Evolutionary conservation across 441 rosid species (phyloP).

Genomic region (Populus trichocarpa): DNA sequence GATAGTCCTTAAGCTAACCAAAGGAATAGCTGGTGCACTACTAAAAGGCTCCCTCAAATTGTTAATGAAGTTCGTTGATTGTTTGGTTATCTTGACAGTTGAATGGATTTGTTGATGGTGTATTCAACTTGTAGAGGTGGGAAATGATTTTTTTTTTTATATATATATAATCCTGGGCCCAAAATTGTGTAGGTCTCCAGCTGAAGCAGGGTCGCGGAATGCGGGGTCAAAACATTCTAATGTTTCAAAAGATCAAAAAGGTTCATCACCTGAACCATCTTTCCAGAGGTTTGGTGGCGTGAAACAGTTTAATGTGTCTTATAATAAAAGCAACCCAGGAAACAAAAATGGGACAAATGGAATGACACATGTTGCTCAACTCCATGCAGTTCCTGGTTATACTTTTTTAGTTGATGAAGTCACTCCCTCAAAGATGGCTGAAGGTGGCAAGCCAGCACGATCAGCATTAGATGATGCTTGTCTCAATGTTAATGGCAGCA

Average conservation of each 20-base stretch:
- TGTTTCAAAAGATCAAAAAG: conserved; percentile 26
- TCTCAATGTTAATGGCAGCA: conserved; percentile 18
- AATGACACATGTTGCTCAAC: conserved; percentile 40
- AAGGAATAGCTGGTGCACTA: not conserved
- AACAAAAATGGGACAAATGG: conserved; percentile 39
- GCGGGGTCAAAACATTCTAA: conserved; percentile 20
- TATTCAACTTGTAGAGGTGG: not conserved
- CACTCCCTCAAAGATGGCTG: conserved; percentile 19
- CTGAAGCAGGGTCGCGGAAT: conserved; percentile 27
- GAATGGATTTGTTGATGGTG: not conserved
- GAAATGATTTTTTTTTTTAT: not conserved
- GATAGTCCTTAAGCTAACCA: not conserved
- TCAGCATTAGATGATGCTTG: conserved; percentile 23
- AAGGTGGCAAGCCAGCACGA: conserved; percentile 26
- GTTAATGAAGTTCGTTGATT: not conserved
- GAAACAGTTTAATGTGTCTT: conserved; percentile 45
- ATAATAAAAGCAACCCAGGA: conserved; percentile 35
- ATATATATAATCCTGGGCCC: not conserved
- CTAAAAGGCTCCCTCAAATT: not conserved
- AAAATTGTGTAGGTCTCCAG: conserved; percentile 37
- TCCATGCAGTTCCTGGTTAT: conserved; percentile 46
- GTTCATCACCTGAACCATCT: conserved; percentile 26
- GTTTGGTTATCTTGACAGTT: not conserved
- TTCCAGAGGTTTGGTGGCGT: conserved; percentile 26
- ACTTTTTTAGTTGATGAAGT: conserved; percentile 43